A percentile compares a stretch with the other conserved stretches of the same genome.
phyloP scores from a whole-genome alignment of 768 basidiomycete genomes.

The Hericium alpestre region DNA sequence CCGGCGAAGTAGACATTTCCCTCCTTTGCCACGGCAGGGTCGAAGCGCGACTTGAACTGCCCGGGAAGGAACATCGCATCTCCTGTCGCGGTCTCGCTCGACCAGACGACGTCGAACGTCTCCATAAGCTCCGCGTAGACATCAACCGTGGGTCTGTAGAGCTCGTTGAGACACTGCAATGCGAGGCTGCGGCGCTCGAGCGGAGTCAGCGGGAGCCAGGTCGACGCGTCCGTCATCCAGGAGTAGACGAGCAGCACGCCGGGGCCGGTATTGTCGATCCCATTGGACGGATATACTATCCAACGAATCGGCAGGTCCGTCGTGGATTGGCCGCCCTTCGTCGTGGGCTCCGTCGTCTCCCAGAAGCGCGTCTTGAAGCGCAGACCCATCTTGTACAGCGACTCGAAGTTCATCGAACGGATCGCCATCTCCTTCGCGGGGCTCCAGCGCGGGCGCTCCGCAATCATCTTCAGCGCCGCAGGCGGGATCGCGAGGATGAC shows the following conservation, averaged over 20 bases:
- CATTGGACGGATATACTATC: conserved; percentile 13
- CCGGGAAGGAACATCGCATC: conserved; percentile 22
- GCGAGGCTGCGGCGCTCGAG: conserved; percentile 12
- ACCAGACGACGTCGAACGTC: conserved; percentile 16
- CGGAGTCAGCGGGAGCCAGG: conserved; percentile 14
- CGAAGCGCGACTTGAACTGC: conserved; percentile 16
- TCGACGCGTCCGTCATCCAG: conserved; percentile 18
- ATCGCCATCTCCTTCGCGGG: conserved; percentile 14
- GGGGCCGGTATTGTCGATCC: conserved; percentile 12
- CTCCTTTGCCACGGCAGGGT: conserved; percentile 12
- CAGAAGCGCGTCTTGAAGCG: conserved; percentile 16
- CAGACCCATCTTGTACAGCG: conserved; percentile 17
- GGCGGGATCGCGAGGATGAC: conserved; percentile 17
- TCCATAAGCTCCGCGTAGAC: not conserved
- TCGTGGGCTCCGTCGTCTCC: conserved; percentile 5
- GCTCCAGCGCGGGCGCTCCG: conserved; percentile 14
- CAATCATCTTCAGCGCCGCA: conserved; percentile 16
- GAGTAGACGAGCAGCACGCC: conserved; percentile 19
- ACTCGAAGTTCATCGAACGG: conserved; percentile 17
- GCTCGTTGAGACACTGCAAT: conserved; percentile 12
- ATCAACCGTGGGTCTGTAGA: conserved; percentile 5
- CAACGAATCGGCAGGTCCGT: conserved; percentile 14
- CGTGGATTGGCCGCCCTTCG: conserved; percentile 11
- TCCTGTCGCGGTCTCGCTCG: conserved; percentile 15
- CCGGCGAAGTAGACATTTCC: conserved; percentile 17